Evolutionary conservation across 73 alveolate genomes (phyloP), one percentile per base, ranked within the genome.

Genomic region (Durusdinium trenchii): DNA sequence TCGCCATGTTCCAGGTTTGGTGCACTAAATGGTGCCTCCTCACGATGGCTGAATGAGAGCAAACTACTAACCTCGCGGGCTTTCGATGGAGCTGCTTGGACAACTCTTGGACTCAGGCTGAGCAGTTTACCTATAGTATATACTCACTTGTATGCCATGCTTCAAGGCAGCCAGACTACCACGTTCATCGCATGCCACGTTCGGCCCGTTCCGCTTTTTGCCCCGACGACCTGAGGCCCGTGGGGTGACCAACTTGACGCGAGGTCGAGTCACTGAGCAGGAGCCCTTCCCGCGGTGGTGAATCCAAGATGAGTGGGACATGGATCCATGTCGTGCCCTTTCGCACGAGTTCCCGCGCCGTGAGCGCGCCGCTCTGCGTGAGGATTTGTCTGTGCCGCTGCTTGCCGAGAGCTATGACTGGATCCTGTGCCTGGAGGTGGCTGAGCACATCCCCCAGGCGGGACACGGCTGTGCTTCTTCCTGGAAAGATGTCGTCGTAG

Each of bases 361-460:
- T 60, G 73, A 32, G 86, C 36, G 38, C 57, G 86, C 38, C 42
- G 45, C 79, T 9, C 64, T 54, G 64, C 64, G 42, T 43, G 40
- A 89, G 96, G 96, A 99, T 61, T 99, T 99, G 95, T 99, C 99
- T 95, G 99, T 99, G 96, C 99, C 99, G 69, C 99, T 99, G 99
- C 67, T 71, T 76, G 90, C 61, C n/a, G 90, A 61, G 26, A n/a
- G 90, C 69, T 90, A 60, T 54, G 75, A 91, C 57, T 91, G 98
- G 98, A 81, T 69, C 79, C 45, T 91, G 98, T 69, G 86, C 45
- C 76, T 91, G 47, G 98, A 91, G 47, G 98, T 91, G 69, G 98
- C 98, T 18, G 98, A 91, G 83, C 98, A 91, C 67, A 91, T 91
- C 89, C 98, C 98, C 69, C 73, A 89, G 96, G 96, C 71, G 51